Evolutionary conservation across 2,329 filamentous ascomycete genomes (phyloP), one percentile per base, ranked within the genome.

Genomic region (Corynespora cassiicola): DNA sequence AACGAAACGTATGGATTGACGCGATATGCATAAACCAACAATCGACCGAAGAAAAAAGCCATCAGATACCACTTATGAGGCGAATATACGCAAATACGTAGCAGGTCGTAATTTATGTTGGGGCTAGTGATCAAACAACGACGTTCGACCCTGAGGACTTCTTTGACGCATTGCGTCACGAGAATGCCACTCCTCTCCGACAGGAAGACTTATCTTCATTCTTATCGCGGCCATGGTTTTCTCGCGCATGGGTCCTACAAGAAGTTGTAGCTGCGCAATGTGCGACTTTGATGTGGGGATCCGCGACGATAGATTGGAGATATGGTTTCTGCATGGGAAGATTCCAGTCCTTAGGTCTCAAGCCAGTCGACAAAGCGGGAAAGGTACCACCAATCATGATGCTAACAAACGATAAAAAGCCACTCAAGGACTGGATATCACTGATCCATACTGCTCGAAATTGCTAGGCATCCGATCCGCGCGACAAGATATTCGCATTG

Each of bases 41-140:
- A 4, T n/a, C 16, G 11, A 14, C 19, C 11, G 11, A 16, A 7
- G 42, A 45, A 24, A 31, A 32, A 12, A 34, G 21, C n/a, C 20
- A 29, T 12, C 42, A 45, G 29, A 28, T 45, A 10, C 39, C 39
- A 10, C 21, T 42, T 7, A 45, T 45, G 42, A 26, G 18, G 15
- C 7, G 33, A 12, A 45, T 45, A 17, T 45, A 42, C 19, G 12
- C 28, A 18, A 17, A 12, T 15, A 39, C 42, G 4, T 17, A 10
- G 8, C 27, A 17, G 11, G 32, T 45, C 5, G 12, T 42, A 11
- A 31, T 37, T 2, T 42, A 39, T 15, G 28, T 45, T 19, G 42
- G 42, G 9, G 14, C 11, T 19, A 10, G 14, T n/a, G 6, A 37
- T 23, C 15, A 22, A 15, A 24, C 9, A 10, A 31, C 26, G 12